Conservation (phyloP, 2,329 filamentous ascomycete species). For the Ceratocystis albifundus region DNA sequence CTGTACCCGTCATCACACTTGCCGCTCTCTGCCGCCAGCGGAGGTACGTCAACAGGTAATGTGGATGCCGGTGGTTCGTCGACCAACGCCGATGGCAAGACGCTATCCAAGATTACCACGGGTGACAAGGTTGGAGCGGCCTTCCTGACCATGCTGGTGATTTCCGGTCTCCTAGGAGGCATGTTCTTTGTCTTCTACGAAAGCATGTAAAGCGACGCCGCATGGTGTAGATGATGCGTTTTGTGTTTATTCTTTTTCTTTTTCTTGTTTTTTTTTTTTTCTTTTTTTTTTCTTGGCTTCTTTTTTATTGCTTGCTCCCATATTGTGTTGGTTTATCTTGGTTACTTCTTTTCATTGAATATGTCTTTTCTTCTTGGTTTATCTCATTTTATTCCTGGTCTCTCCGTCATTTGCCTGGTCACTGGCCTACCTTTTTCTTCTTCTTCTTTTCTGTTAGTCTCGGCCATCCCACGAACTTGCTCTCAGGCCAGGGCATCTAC, state of each 20-base stretch:
- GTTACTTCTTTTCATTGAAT: not conserved
- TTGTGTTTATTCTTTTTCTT: constrained; percentile 18
- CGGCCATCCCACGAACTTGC: not conserved
- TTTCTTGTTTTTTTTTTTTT: constrained; percentile 16
- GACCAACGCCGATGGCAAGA: constrained; percentile 29
- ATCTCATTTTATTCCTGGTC: constrained; percentile 3
- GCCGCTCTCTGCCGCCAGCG: constrained; percentile 43
- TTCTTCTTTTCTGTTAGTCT: not conserved
- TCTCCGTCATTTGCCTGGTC: not conserved
- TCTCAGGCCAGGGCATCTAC: not conserved
- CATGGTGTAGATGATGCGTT: constrained; percentile 20
- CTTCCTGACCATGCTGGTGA: constrained; percentile 42
- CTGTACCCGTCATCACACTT: constrained; percentile 36
- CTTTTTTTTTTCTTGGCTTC: constrained; percentile 14
- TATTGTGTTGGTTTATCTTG: not conserved
- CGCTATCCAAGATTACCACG: constrained; percentile 34
- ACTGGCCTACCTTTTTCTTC: not conserved
- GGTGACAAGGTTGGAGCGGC: constrained; percentile 46
- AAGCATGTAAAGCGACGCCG: constrained; percentile 21
- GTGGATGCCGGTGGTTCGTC: constrained; percentile 33
- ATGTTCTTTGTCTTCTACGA: constrained; percentile 35
- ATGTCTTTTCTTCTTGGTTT: not conserved
- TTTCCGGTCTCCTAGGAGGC: constrained; percentile 40
- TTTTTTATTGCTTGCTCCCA: constrained; percentile 4
- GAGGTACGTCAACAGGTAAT: constrained; percentile 46